These are phyloP conservation scores for Hymenoscyphus infarciens DNA, from an alignment of 2,329 filamentous ascomycete genomes.

Conservation along the genomic window DNA sequence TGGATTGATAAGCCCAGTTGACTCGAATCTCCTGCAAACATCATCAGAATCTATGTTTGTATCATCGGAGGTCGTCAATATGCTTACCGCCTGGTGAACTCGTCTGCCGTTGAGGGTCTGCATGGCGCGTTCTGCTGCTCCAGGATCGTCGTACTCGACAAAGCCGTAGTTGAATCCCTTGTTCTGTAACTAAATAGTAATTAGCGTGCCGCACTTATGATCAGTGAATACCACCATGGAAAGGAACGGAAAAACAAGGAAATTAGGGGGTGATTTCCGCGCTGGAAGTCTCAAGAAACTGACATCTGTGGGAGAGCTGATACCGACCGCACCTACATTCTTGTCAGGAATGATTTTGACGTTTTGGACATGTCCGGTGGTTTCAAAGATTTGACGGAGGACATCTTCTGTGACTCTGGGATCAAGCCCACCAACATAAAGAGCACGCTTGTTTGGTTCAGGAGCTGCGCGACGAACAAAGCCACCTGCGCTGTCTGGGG, in stretches of 20 bases:
- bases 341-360: slow-evolving; percentile 99
- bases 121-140: slow-evolving; percentile 95
- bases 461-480: slow-evolving; percentile 88
- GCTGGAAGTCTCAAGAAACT: slow-evolving; percentile 24
- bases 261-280: slow-evolving; percentile 11
- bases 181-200: slow-evolving; percentile 53
- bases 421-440: slow-evolving; percentile 94
- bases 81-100: slow-evolving; percentile 86
- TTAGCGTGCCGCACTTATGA: slow-evolving; percentile 31
- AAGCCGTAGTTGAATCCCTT: slow-evolving; percentile 99
- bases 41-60: slow-evolving; percentile 28
- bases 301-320: slow-evolving; percentile 29
- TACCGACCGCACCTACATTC: slow-evolving; percentile 69
- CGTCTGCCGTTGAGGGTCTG: slow-evolving; percentile 91
- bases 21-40: slow-evolving; percentile 83
- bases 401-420: slow-evolving; percentile 95
- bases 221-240: slow-evolving; percentile 23
- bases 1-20: slow-evolving; percentile 99
- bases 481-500: slow-evolving; percentile 75
- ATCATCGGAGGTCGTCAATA: background rate
- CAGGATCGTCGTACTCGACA: slow-evolving; percentile 97
- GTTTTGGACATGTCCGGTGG: slow-evolving; percentile 94
- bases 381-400: slow-evolving; percentile 96
- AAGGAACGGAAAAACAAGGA: slow-evolving; percentile 14
- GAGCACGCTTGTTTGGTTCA: slow-evolving; percentile 95